These are phyloP conservation scores for Saccharomycopsis sp. DNA, from an alignment of 805 yeast genomes.

Conservation along the genomic window DNA sequence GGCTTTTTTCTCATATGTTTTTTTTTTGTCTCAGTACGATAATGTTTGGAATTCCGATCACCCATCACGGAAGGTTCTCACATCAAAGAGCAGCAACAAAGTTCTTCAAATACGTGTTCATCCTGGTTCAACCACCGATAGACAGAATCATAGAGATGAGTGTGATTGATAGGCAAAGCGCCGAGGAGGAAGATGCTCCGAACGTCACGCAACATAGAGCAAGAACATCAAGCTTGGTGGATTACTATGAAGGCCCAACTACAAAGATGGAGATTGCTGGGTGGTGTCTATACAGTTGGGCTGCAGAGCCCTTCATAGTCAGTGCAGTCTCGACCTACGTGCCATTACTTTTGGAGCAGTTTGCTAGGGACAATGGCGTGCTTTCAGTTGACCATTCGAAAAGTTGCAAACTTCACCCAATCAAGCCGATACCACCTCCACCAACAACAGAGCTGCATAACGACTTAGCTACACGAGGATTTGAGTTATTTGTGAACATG, in stretches of 20 bases:
- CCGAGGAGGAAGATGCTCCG: no score
- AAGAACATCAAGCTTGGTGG: no score
- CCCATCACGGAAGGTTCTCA: no score
- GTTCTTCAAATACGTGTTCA: no score
- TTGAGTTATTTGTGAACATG: constrained; percentile 19
- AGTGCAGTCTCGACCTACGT: constrained; percentile 74
- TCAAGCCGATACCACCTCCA: constrained; percentile 30
- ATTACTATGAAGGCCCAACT: constrained; percentile 25
- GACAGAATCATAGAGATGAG: no score
- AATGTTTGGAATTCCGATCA: no score
- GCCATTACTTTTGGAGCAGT: constrained; percentile 60
- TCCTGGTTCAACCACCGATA: no score
- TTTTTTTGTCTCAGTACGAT: no score
- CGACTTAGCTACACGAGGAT: constrained; percentile 9
- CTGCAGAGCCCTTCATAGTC: constrained; percentile 74
- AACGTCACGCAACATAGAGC: no score
- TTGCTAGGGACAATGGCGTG: constrained; percentile 69
- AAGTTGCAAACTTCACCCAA: constrained; percentile 39
- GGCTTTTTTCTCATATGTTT: no score
- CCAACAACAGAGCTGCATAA: constrained; percentile 22
- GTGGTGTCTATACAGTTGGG: constrained; percentile 65
- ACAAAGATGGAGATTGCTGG: constrained; percentile 43
- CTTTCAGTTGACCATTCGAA: constrained; percentile 44
- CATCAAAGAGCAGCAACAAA: no score
- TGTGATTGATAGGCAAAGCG: no score